Base-by-base conservation (phyloP, 2,329 filamentous ascomycete genomes). In the Graphium sp. region DNA sequence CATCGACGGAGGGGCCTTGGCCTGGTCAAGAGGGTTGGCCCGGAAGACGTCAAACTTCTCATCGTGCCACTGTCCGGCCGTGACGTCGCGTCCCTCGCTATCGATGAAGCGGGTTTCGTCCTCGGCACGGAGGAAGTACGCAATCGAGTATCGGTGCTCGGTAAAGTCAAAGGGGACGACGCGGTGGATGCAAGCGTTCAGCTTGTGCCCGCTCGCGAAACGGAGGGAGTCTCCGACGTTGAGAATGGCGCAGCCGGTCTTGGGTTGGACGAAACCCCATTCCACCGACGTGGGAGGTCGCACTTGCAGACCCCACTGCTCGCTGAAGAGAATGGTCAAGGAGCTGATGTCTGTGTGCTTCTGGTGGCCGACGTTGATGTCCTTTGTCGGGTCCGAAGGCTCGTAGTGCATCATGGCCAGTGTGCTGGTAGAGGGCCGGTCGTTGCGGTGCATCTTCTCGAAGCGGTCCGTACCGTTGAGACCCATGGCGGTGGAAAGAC, bases 211-310 rank as follows among this genome's bases (percentile, higher is more conserved):
- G 32, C 53, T 59, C 3, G 60, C 58, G 38, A 69, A 70, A 24
- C 64, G 58, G 35, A 72, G 53, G 16, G 62, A 65, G 51, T 73
- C 66, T 33, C 66, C 66, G 11, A 72, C 60, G 44, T 72, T 62
- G 37, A 71, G 52, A 40, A 72, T 55, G 18, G 65, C 66, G 36
- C 51, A 55, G 32, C 62, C 62, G 1, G 46, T 41, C 39, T 54
- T 56, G 28, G 66, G 65, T 32, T 49, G 56, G 7, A 71, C 60
- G 46, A 65, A 69, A 24, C 55, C 55, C 53, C 64, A 66, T 40
- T 58, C 52, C 18, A 51, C 47, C 18, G 39, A 34, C 8, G 44
- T 44, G 3, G 63, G 63, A 1, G 61, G 58, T 4, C 58, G 58
- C 35, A 69, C 55, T 45, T 72, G 66, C 18, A 71, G 56, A 6